phyloP scores from a whole-genome alignment of 345 rosid genomes.

The Pistacia integerrima region DNA sequence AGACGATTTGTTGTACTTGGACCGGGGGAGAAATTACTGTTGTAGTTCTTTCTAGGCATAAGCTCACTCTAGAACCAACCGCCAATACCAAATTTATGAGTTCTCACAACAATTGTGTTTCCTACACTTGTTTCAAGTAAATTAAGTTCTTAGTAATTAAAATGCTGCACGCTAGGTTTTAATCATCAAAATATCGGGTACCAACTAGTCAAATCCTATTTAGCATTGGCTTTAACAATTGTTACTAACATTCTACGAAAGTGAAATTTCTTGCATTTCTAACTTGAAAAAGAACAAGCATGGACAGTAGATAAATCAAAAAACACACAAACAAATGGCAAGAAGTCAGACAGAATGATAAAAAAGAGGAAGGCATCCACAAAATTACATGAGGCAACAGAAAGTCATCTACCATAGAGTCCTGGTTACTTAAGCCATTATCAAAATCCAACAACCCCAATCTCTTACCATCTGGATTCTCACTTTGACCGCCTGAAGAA shows the following conservation, averaged over 20 bases:
- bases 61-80: slow-evolving; percentile 53
- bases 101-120: slow-evolving; percentile 32
- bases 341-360: no score
- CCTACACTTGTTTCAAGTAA: slow-evolving; percentile 57
- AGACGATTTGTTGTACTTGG: slow-evolving; percentile 47
- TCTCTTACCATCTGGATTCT: no score
- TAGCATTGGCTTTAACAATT: slow-evolving; percentile 25
- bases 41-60: slow-evolving; percentile 95
- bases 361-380: no score
- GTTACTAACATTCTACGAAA: background rate
- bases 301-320: no score
- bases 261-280: no score
- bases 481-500: no score
- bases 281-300: no score
- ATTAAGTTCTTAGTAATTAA: slow-evolving; percentile 18
- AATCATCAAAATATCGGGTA: slow-evolving; percentile 23
- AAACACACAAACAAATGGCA: no score
- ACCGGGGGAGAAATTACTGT: slow-evolving; percentile 54
- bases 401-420: no score
- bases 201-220: background rate
- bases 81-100: slow-evolving; percentile 27
- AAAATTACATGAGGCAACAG: no score
- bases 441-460: no score
- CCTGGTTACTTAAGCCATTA: no score
- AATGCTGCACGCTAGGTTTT: slow-evolving; percentile 27